Evolutionary conservation across 495 filamentous ascomycete genomes (phyloP), one percentile per base, ranked within the genome.

Genomic region (Aspergillus egyptiacus): DNA sequence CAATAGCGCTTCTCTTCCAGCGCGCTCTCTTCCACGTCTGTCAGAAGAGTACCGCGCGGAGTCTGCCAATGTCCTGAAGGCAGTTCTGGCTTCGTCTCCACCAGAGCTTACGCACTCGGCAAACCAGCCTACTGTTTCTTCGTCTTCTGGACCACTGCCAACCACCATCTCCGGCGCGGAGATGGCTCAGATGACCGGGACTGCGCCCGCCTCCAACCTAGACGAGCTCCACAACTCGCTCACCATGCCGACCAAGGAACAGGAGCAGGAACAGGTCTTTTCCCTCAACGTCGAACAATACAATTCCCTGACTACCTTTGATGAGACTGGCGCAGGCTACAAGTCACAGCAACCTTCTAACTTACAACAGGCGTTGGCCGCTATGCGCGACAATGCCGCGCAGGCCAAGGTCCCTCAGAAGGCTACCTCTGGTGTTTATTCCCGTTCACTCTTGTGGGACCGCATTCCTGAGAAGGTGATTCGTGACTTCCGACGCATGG

Each of bases 21-120:
- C 81, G 35, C 69, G 68, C 22, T 71, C 69, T 1, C 82, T 96
- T 57, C 91, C 91, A 24, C 84, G 84, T 53, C 82, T 98, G 55
- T 89, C 93, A 15, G 89, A 96, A 48, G 91, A 96, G 57, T 85
- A 97, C 46, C 89, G 89, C 48, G 87, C 86, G 50, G 94, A 94
- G 46, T 95, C 91, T 17, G 87, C 91, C 42, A 86, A 84, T 47
- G 84, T 98, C 22, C 78, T 98, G 31, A 87, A 95, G 70, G 85
- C 83, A 25, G 84, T 98, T 28, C 79, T 98, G 43, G 84, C 94
- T 62, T 91, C 70, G 23, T 65, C 63, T 3, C 63, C 70, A 22
- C 57, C 65, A 5, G 67, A 75, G 38, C 48, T 68, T 17, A 48
- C 63, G 15, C 56, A 65, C 10, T 44, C 41, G 13, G 27, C 48